These are phyloP conservation scores for Trichoderma endophyticum DNA, from an alignment of 2,329 filamentous ascomycete species.

Conservation along the genomic window DNA sequence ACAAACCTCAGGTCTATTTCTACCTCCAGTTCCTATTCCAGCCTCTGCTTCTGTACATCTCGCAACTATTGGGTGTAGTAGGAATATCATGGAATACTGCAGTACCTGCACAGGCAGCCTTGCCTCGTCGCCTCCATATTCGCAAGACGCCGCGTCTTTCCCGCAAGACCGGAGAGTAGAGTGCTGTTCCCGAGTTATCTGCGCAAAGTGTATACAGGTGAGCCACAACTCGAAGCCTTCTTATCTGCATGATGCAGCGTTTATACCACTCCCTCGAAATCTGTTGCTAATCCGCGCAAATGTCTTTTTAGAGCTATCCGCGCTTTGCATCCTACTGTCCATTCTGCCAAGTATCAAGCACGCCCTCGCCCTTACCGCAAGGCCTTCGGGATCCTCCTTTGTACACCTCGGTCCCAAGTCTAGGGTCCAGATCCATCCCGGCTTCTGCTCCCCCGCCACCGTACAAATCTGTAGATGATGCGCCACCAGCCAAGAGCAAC, in stretches of 20 bases:
- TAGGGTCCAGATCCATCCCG: conserved; percentile 24
- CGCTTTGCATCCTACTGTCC: conserved; percentile 67
- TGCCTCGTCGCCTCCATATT: conserved; percentile 49
- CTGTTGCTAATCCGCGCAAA: conserved; percentile 16
- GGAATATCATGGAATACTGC: conserved; percentile 48
- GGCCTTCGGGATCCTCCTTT: conserved; percentile 66
- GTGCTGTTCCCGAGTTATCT: conserved; percentile 71
- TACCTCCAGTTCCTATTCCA: background rate
- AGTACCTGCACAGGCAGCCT: conserved; percentile 68
- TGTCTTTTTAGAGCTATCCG: conserved; percentile 53
- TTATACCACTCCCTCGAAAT: too few relatives aligned
- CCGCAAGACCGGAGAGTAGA: conserved; percentile 58
- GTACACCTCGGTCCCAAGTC: conserved; percentile 47
- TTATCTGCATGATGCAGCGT: background rate
- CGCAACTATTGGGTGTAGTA: background rate
- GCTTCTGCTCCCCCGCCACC: conserved; percentile 38
- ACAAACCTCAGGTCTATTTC: background rate
- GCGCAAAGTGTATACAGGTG: conserved; percentile 64
- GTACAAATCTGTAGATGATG: conserved; percentile 28
- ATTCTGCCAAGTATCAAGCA: conserved; percentile 70
- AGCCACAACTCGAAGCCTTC: background rate
- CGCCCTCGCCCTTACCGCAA: conserved; percentile 55
- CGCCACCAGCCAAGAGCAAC: conserved; percentile 22
- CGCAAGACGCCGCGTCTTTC: conserved; percentile 56
- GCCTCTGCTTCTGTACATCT: background rate